A percentile compares a stretch with the other conserved stretches of the same genome.
These are phyloP conservation scores for Ampelomyces quisqualis DNA, from an alignment of 2,329 filamentous ascomycete species.

Conservation along the genomic window DNA sequence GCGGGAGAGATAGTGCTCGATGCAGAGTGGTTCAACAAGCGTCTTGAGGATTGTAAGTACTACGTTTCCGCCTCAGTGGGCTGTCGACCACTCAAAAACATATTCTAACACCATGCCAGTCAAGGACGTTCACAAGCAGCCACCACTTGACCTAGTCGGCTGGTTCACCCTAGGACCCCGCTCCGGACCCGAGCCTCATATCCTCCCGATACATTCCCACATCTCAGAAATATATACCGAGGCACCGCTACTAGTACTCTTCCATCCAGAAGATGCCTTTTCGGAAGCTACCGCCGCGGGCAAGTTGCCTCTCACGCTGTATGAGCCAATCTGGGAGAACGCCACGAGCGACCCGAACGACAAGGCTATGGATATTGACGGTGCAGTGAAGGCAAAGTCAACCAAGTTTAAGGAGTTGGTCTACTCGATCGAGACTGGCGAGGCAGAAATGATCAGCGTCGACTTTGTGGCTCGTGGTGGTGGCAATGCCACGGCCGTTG, in stretches of 20 bases:
- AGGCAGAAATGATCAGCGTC: slow-evolving; percentile 97
- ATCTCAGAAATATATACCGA: slow-evolving; percentile 77
- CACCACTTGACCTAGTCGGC: slow-evolving; percentile 77
- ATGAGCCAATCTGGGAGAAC: slow-evolving; percentile 66
- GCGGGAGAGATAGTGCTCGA: slow-evolving; percentile 65
- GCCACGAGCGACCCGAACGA: slow-evolving; percentile 37
- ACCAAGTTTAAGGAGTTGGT: slow-evolving; percentile 80
- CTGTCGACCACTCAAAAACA: not conserved
- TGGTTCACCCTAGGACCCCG: slow-evolving; percentile 82
- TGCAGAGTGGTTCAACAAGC: slow-evolving; percentile 69
- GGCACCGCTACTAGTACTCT: slow-evolving; percentile 81
- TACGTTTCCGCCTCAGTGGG: too few species aligned
- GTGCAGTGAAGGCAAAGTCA: slow-evolving; percentile 51
- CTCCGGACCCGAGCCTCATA: slow-evolving; percentile 66
- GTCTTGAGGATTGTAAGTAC: slow-evolving; percentile 79
- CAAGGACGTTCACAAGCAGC: slow-evolving; percentile 82
- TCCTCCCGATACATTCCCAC: slow-evolving; percentile 75
- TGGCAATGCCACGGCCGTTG: slow-evolving; percentile 69
- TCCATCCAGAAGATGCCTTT: slow-evolving; percentile 67
- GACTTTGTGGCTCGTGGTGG: slow-evolving; percentile 87
- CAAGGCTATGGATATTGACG: slow-evolving; percentile 62
- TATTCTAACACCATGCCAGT: slow-evolving; percentile 55
- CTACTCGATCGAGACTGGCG: slow-evolving; percentile 88
- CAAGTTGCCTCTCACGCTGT: slow-evolving; percentile 85
- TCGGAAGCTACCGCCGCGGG: slow-evolving; percentile 63